phyloP scores from a whole-genome alignment of 805 yeast species.

The Yamadazyma akitaensis region DNA sequence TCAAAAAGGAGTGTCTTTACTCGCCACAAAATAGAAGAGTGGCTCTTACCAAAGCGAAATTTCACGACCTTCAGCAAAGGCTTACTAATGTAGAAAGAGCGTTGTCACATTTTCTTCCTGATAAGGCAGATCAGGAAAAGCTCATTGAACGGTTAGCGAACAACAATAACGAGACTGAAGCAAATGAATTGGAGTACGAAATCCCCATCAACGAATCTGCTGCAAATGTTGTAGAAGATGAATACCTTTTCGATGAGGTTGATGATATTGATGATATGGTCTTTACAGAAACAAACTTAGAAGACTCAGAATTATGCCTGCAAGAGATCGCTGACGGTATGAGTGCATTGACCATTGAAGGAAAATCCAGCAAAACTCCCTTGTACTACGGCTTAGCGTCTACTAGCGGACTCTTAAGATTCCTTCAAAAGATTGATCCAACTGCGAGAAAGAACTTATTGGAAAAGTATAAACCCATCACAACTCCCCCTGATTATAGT shows the following conservation, averaged over 20 bases:
- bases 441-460: slow-evolving; percentile 1
- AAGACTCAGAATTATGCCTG: neutral
- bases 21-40: slow-evolving; percentile 8
- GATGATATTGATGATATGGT: slow-evolving; percentile 7
- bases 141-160: neutral
- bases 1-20: slow-evolving; percentile 10
- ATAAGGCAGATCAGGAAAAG: neutral
- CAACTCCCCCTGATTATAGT: neutral
- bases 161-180: neutral
- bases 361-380: neutral
- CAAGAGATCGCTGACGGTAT: slow-evolving; percentile 11
- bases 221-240: slow-evolving; percentile 3
- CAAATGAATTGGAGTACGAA: neutral
- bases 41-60: slow-evolving; percentile 9
- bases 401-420: slow-evolving; percentile 9
- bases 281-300: slow-evolving; percentile 5
- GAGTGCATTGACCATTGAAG: slow-evolving; percentile 13
- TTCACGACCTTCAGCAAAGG: slow-evolving; percentile 7
- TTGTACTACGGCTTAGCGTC: slow-evolving; percentile 12
- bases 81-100: slow-evolving; percentile 2
- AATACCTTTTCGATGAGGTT: slow-evolving; percentile 4
- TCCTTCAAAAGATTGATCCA: slow-evolving; percentile 4
- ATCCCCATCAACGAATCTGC: no score
- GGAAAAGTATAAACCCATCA: slow-evolving; percentile 3
- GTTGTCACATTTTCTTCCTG: neutral